Evolutionary conservation across 1,139 yeast genomes (phyloP).

Genomic region (Pichia sp.): DNA sequence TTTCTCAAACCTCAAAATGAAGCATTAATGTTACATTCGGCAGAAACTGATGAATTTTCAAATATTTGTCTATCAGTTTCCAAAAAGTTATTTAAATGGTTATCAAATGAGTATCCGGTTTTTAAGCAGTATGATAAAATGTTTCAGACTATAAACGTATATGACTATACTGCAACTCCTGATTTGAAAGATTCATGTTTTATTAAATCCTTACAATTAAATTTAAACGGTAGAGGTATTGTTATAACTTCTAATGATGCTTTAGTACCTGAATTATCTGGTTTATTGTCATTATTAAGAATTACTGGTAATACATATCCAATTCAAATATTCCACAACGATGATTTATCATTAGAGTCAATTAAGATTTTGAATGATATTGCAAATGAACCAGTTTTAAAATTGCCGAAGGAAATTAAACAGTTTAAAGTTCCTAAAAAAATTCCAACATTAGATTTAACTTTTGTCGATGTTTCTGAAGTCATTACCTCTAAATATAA

Average conservation of each 20-base stretch:
- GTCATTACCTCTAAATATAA: conserved; percentile 29
- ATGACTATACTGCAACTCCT: conserved; percentile 6
- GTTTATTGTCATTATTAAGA: conserved; percentile 40
- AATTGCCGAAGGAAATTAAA: conserved; percentile 25
- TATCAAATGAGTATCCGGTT: conserved; percentile 23
- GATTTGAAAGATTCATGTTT: conserved; percentile 29
- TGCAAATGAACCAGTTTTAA: conserved; percentile 31
- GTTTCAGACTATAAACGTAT: too few species aligned
- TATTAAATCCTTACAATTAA: conserved; percentile 34
- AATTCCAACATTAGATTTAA: conserved; percentile 36
- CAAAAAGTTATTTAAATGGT: conserved; percentile 24
- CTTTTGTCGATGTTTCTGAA: conserved; percentile 41
- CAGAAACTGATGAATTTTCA: conserved; percentile 5
- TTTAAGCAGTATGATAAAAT: conserved; percentile 21
- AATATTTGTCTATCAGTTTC: conserved; percentile 4
- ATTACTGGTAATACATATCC: conserved; percentile 43
- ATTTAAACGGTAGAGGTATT: conserved; percentile 43
- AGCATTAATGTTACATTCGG: background rate
- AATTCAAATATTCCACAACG: conserved; percentile 48
- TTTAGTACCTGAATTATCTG: conserved; percentile 40
- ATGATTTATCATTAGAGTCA: conserved; percentile 30
- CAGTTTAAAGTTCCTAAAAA: conserved; percentile 16
- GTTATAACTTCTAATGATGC: conserved; percentile 43
- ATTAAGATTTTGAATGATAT: conserved; percentile 30
- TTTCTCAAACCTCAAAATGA: conserved; percentile 16